Evolutionary conservation across 768 basidiomycete genomes (phyloP), one percentile per base, ranked within the genome.

Genomic region (Hericium rajendrae): DNA sequence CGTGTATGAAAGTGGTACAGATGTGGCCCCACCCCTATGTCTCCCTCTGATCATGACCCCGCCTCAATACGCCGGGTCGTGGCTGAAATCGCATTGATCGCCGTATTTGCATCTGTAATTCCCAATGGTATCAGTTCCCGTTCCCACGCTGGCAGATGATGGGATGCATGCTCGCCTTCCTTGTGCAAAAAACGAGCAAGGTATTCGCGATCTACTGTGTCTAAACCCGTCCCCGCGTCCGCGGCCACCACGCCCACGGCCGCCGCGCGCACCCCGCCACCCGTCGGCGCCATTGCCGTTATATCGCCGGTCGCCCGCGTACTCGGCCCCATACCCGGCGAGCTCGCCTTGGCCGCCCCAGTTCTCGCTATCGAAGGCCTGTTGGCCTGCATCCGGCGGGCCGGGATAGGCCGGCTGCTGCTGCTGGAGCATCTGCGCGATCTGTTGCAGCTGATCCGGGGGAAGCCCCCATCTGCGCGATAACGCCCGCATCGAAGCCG

Each of bases 101-200:
- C 89, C 89, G 67, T 84, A 91, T 78, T 81, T 84, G 81, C 89
- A 91, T 82, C 89, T 91, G 80, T 77, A 73, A 76, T 76, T 71
- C 48, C 59, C 73, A 73, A 77, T 73, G 37, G 50, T 54, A 72
- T 79, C 67, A 78, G 76, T 61, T 68, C 68, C 62, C 57, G 63
- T 57, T 59, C 61, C 61, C 66, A 60, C 67, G 61, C 66, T 55
- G 51, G 57, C 55, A 60, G 53, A 37, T 59, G 60, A 58, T 60
- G 70, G 71, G 71, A 77, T 76, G 68, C 70, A 78, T 81, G 86
- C 89, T 91, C 84, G 86, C 89, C 88, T 91, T 88, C 88, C 89
- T 82, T 83, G 80, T 76, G 82, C 81, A 81, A 84, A 91, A 78
- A 91, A 91, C 80, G 78, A 86, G 86, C 89, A 91, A 74, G 86